Base-by-base conservation (phyloP, 164 flowering plant genomes). In the Chimonanthus praecox region DNA sequence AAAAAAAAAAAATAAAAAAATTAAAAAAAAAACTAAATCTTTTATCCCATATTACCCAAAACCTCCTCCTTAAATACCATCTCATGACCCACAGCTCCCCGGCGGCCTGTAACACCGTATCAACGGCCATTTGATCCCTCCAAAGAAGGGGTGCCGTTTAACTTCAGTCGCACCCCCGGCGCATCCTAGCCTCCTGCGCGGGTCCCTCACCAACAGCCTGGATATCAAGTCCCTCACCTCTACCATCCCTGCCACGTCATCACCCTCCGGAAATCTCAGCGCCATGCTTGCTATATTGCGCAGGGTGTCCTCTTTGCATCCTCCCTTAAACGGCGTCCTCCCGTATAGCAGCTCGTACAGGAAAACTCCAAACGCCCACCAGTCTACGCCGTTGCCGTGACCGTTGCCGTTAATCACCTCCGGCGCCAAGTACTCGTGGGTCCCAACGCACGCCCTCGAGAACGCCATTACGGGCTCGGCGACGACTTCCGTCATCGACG, bases 361-460 rank as follows among this genome's bases (percentile, higher is more conserved):
- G 72, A 94, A 88, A 13, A 94, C 87, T 62, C 97, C 98, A 20
- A 90, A 92, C 7, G 97, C 95, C 98, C 98, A 94, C 98, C 98
- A 94, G 75, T 94, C 97, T 0, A 94, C 95, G 6, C 90, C 91
- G 87, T 77, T 88, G 7, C 97, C 95, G 81, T 94, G 94, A 0
- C 97, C 98, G 75, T 68, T 74, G 0, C 97, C 95, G 73, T 72
- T 50, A 2, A 90, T 80, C 7, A 94, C 5, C 87, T 94, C 98
- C 64, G 97, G 98, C 76, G 98, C 94, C 67, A 94, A 69, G 73
- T 94, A 94, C 84, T 94, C 98, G 83, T 94, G 97, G 2, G 98
- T 94, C 45, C 98, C 98, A 0, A 94, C 98, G 76, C 89, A 90
- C 0, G 92, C 84, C 70, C 73, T 85, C 18, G 98, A 94, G 48